Evolutionary conservation across 2,329 filamentous ascomycete species (phyloP).

Genomic region (Mariannaea sp.): DNA sequence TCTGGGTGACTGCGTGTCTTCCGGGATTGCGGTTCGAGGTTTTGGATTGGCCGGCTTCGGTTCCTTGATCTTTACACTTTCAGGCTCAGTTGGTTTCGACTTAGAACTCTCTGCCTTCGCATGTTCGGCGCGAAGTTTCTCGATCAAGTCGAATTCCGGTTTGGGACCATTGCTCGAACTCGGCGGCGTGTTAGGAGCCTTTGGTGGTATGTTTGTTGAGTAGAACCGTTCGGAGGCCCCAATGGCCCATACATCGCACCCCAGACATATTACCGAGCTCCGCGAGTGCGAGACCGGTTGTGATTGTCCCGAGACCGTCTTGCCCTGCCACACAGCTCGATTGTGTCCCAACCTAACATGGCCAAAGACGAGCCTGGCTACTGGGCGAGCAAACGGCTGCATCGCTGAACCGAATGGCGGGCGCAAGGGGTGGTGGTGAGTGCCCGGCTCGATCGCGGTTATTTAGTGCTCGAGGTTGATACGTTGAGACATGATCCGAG

Average conservation of each 20-base stretch:
- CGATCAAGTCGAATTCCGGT: slow-evolving; percentile 27
- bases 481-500: slow-evolving; percentile 35
- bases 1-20: slow-evolving; percentile 17
- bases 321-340: slow-evolving; percentile 28
- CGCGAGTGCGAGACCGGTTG: slow-evolving; percentile 18
- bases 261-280: slow-evolving; percentile 27
- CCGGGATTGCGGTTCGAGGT: slow-evolving; percentile 7
- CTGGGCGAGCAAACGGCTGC: slow-evolving; percentile 44
- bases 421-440: slow-evolving; percentile 19
- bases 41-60: slow-evolving; percentile 10
- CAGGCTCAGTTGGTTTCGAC: not conserved
- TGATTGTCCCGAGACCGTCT: slow-evolving; percentile 21
- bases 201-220: slow-evolving; percentile 36
- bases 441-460: slow-evolving; percentile 6
- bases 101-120: slow-evolving; percentile 1
- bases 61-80: not conserved
- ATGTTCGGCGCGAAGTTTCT: slow-evolving; percentile 24
- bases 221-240: slow-evolving; percentile 31
- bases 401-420: slow-evolving; percentile 34
- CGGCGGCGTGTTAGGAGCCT: slow-evolving; percentile 18
- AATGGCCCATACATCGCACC: slow-evolving; percentile 32
- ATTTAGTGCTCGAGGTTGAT: slow-evolving; percentile 8
- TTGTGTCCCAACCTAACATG: slow-evolving; percentile 37
- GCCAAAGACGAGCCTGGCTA: slow-evolving; percentile 39
- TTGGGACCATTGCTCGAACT: slow-evolving; percentile 21